These are phyloP conservation scores for Cyberlindnera xishuangbannaensis DNA, from an alignment of 805 yeast genomes.

Conservation along the genomic window DNA sequence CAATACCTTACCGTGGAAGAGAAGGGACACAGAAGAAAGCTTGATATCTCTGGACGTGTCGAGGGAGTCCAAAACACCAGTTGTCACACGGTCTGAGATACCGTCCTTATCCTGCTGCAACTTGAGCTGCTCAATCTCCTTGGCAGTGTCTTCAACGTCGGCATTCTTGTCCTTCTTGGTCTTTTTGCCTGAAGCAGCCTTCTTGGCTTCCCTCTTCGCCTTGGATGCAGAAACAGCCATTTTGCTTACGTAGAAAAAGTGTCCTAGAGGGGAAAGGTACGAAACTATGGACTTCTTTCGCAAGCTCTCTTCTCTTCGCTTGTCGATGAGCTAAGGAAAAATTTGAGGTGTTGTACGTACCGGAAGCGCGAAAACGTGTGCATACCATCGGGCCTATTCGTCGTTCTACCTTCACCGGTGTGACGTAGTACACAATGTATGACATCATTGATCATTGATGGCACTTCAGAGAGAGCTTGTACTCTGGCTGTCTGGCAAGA, in stretches of 20 bases:
- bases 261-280: too few relatives aligned
- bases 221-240: slow-evolving; percentile 70
- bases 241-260: background rate
- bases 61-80: slow-evolving; percentile 92
- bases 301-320: too few relatives aligned
- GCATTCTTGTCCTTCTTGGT: slow-evolving; percentile 42
- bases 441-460: too few relatives aligned
- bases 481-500: too few relatives aligned
- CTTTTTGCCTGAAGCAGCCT: slow-evolving; percentile 71
- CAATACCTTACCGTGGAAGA: slow-evolving; percentile 96
- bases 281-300: too few relatives aligned
- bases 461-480: too few relatives aligned
- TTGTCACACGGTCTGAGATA: slow-evolving; percentile 91
- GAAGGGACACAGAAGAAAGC: slow-evolving; percentile 79
- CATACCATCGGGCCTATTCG: too few relatives aligned
- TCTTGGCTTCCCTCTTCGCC: slow-evolving; percentile 97
- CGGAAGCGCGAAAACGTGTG: too few relatives aligned
- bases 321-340: too few relatives aligned
- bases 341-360: slow-evolving; percentile 11
- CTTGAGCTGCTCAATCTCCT: slow-evolving; percentile 79
- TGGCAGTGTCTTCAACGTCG: slow-evolving; percentile 54
- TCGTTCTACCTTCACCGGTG: too few relatives aligned
- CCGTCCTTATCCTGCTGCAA: slow-evolving; percentile 93
- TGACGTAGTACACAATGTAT: too few relatives aligned
- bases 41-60: slow-evolving; percentile 91